These are phyloP conservation scores for Diophrys sp. DNA, from an alignment of 73 alveolate genomes.

Conservation along the genomic window DNA sequence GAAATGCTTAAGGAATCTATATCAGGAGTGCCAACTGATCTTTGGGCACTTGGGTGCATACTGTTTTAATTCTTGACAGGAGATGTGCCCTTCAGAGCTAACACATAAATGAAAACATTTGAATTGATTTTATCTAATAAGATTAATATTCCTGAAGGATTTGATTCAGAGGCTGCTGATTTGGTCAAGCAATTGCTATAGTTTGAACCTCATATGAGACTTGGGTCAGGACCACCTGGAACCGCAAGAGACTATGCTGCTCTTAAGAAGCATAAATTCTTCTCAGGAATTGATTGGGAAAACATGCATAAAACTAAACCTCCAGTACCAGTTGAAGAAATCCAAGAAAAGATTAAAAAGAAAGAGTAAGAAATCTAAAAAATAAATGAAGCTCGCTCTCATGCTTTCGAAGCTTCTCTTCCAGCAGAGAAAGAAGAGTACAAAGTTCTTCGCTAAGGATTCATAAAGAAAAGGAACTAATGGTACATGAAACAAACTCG, in stretches of 20 bases:
- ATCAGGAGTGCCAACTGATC: constrained; percentile 52
- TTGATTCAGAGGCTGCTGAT: constrained; percentile 81
- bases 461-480: constrained; percentile 39
- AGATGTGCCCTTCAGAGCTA: constrained; percentile 50
- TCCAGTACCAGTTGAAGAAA: constrained; percentile 21
- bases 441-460: constrained; percentile 34
- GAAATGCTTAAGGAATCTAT: constrained; percentile 72
- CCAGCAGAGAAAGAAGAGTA: constrained; percentile 6
- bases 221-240: constrained; percentile 77
- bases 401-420: background rate
- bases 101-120: constrained; percentile 43
- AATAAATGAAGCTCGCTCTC: background rate
- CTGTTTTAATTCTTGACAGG: constrained; percentile 48
- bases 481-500: constrained; percentile 47
- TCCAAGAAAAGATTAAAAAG: constrained; percentile 15
- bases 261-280: constrained; percentile 80
- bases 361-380: background rate
- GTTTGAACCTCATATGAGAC: constrained; percentile 58
- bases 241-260: constrained; percentile 44
- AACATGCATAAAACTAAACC: constrained; percentile 55
- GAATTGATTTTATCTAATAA: constrained; percentile 27
- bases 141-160: constrained; percentile 46
- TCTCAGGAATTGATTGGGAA: constrained; percentile 79
- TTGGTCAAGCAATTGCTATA: constrained; percentile 65
- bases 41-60: constrained; percentile 75